phyloP scores from a whole-genome alignment of 1,139 yeast species.

The Diutina sp. region DNA sequence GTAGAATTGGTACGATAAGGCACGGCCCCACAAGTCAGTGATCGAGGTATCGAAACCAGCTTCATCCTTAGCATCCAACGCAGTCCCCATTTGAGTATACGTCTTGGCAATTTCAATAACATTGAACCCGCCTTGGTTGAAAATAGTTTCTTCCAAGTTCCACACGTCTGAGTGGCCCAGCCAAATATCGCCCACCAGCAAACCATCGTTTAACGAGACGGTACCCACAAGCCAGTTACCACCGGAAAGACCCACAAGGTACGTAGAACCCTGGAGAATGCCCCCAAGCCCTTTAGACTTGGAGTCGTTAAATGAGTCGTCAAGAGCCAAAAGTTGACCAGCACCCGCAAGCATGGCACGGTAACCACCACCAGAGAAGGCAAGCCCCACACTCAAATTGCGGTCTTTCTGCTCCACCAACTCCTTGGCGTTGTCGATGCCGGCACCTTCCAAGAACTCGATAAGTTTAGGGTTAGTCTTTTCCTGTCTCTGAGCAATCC shows the following conservation, averaged over 20 bases:
- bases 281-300: conserved; percentile 1
- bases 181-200: not conserved
- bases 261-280: not conserved
- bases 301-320: conserved; percentile 44
- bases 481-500: conserved; percentile 36
- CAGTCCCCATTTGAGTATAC: not conserved
- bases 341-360: conserved; percentile 90
- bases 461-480: conserved; percentile 40
- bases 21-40: conserved; percentile 35
- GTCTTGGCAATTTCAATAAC: conserved; percentile 42
- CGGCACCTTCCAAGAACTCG: conserved; percentile 43
- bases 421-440: conserved; percentile 30
- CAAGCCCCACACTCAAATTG: conserved; percentile 48
- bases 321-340: conserved; percentile 72
- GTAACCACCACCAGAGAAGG: conserved; percentile 88
- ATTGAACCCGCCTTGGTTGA: conserved; percentile 62
- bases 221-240: conserved; percentile 2
- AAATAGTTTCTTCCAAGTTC: conserved; percentile 55
- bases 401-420: conserved; percentile 15
- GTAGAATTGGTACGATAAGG: conserved; percentile 25
- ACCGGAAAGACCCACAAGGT: not conserved
- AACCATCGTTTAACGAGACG: not conserved
- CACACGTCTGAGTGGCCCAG: conserved; percentile 34
- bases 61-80: conserved; percentile 17
- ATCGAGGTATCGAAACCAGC: conserved; percentile 26